phyloP scores from a whole-genome alignment of 2,329 filamentous ascomycete species.

The Hypoxylon rubiginosum region DNA sequence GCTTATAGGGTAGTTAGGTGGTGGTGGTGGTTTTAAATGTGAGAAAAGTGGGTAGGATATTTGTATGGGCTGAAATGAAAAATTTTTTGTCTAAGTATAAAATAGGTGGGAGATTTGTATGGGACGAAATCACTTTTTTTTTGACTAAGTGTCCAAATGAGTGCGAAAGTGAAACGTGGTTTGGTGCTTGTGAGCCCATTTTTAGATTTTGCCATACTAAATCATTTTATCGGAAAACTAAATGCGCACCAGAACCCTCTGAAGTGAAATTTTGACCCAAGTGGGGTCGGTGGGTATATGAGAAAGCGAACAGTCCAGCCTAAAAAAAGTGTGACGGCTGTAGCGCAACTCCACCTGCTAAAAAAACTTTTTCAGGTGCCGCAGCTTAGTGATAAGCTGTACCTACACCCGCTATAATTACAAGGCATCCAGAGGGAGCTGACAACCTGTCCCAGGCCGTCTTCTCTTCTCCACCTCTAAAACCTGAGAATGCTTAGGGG shows the following conservation, averaged over 20 bases:
- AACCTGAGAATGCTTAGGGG: too few species aligned
- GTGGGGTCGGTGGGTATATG: constrained; percentile 29
- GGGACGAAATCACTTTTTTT: too few species aligned
- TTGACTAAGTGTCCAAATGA: too few species aligned
- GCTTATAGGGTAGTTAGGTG: too few species aligned
- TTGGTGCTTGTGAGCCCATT: neutral
- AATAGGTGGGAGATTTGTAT: too few species aligned
- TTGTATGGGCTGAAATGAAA: too few species aligned
- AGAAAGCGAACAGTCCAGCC: constrained; percentile 19
- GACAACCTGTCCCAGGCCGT: too few species aligned
- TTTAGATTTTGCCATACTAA: neutral
- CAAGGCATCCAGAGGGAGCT: too few species aligned
- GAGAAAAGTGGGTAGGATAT: too few species aligned
- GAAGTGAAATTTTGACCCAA: neutral
- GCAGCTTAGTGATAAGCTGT: neutral
- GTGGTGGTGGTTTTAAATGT: too few species aligned
- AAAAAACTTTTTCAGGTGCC: neutral
- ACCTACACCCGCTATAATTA: neutral
- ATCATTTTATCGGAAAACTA: neutral
- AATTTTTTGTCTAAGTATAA: too few species aligned
- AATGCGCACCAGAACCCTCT: neutral
- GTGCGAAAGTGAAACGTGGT: neutral
- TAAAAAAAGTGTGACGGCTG: neutral
- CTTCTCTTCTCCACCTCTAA: too few species aligned
- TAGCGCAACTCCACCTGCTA: neutral